Base-by-base conservation (phyloP, 2,329 filamentous ascomycete genomes). In the Cordyceps farinosa region DNA sequence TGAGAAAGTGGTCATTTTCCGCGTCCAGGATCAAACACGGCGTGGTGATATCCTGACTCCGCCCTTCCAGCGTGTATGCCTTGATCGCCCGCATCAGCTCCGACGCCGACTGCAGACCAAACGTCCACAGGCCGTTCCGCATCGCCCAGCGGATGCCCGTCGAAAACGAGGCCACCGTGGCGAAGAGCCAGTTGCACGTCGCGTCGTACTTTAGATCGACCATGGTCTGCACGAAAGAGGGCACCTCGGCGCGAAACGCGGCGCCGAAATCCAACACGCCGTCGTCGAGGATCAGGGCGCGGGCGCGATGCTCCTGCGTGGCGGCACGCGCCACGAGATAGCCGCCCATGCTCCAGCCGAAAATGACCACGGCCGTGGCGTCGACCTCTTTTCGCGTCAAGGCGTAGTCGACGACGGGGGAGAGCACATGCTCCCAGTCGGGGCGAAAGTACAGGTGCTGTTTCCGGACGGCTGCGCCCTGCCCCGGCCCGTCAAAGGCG, bases 301-400 rank as follows among this genome's bases (percentile, higher is more conserved):
- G 13, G 8, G 50, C 47, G 15, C 59, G 59, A 27, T 61, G 59
- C 32, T 61, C 59, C 29, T 8, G 32, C 6, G 50, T 54, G n/a
- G 17, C 59, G 1, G 44, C 59, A 15, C 59, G 47, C n/a, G 59
- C 59, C 11, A 61, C 59, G n/a, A 61, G 38, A 30, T 61, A 61
- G 17, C 59, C 59, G 50, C 59, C 59, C 47, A 61, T 44, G 59
- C 59, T 61, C 47, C 47, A 53, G 38, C 59, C 59, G 40, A 53
- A 54, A 30, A 61, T 13, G 17, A 29, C 50, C 15, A 61, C 6
- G 36, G 9, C 3, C 11, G 17, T 40, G 27, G 29, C 48, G 7
- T 61, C 59, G 27, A 61, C 48, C 5, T 53, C 47, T 10, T 6
- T 4, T 7, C 50, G 59, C 22, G 38, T 32, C 13, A 55, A 15